These are phyloP conservation scores for Eleusine indica DNA, from an alignment of 176 grass and related monocot genomes.

Conservation along the genomic window DNA sequence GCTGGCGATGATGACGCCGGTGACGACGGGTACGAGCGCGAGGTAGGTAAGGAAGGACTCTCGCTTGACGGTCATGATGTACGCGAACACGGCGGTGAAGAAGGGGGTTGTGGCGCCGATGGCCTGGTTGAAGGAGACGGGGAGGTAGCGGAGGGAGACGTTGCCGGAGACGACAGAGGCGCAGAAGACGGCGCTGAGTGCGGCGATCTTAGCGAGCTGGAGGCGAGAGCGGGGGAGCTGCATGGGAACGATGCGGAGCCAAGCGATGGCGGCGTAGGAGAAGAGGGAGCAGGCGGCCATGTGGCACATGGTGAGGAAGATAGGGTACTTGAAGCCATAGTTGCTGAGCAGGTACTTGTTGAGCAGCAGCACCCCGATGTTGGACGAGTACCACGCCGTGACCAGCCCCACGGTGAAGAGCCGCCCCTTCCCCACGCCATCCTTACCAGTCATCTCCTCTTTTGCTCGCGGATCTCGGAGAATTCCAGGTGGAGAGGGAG, in stretches of 20 bases:
- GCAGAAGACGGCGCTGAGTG: slow-evolving; percentile 64
- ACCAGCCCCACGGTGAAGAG: slow-evolving; percentile 62
- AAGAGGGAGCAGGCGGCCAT: slow-evolving; percentile 68
- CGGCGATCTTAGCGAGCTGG: slow-evolving; percentile 71
- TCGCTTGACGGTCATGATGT: slow-evolving; percentile 65
- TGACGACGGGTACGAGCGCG: slow-evolving; percentile 59
- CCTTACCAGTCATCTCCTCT: slow-evolving; percentile 47
- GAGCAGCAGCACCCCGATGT: slow-evolving; percentile 68
- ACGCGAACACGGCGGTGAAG: slow-evolving; percentile 69
- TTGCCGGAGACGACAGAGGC: slow-evolving; percentile 65
- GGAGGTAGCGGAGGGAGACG: slow-evolving; percentile 60
- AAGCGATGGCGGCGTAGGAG: slow-evolving; percentile 67
- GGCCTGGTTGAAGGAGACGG: slow-evolving; percentile 68
- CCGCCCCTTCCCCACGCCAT: slow-evolving; percentile 38
- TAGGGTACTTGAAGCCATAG: slow-evolving; percentile 71
- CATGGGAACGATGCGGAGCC: slow-evolving; percentile 62
- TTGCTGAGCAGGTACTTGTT: slow-evolving; percentile 66
- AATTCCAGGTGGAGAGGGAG: background rate
- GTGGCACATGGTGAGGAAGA: slow-evolving; percentile 84
- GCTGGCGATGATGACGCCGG: slow-evolving; percentile 68
- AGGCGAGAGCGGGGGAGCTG: slow-evolving; percentile 57
- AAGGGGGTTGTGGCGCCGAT: slow-evolving; percentile 70
- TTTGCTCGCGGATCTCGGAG: background rate
- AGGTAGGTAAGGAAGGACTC: slow-evolving; percentile 61
- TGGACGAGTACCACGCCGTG: slow-evolving; percentile 64